These are phyloP conservation scores for Aegilops speltoides DNA, from an alignment of 176 grass and related monocot genomes.

Conservation along the genomic window DNA sequence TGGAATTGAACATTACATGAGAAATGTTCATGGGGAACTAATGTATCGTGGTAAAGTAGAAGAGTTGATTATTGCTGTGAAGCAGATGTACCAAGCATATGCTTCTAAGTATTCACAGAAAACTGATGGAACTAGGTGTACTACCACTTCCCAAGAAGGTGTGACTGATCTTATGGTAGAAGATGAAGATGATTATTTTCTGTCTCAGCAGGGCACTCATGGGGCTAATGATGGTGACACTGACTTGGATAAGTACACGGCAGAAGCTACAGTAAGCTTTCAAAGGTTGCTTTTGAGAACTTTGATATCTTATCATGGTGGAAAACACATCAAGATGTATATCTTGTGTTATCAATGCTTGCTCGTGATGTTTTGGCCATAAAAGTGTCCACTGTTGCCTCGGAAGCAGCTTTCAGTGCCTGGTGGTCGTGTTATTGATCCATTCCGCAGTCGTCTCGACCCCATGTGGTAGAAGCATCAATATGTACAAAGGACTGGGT, in stretches of 20 bases:
- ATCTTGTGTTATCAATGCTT: background rate
- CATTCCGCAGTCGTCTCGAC: background rate
- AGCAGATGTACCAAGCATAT: background rate
- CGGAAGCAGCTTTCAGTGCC: background rate
- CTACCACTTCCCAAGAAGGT: background rate
- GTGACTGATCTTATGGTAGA: no score
- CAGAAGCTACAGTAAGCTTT: background rate
- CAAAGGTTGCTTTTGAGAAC: background rate
- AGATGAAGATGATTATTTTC: no score
- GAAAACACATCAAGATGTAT: background rate
- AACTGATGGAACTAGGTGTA: background rate
- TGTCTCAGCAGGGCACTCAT: background rate
- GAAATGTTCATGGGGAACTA: background rate
- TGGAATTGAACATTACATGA: background rate
- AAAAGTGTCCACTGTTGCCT: slow-evolving; percentile 13
- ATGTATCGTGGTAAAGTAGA: background rate
- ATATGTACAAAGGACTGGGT: no score
- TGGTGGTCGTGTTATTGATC: background rate
- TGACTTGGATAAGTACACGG: slow-evolving; percentile 6
- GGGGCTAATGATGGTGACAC: background rate
- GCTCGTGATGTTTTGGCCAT: background rate
- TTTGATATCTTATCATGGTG: slow-evolving; percentile 18
- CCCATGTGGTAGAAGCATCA: background rate
- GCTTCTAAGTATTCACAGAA: background rate
- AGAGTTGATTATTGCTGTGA: background rate